A percentile compares a stretch with the other conserved stretches of the same genome.
phyloP scores from a whole-genome alignment of 176 grass and related monocot genomes.

The Rhynchospora breviuscula region DNA sequence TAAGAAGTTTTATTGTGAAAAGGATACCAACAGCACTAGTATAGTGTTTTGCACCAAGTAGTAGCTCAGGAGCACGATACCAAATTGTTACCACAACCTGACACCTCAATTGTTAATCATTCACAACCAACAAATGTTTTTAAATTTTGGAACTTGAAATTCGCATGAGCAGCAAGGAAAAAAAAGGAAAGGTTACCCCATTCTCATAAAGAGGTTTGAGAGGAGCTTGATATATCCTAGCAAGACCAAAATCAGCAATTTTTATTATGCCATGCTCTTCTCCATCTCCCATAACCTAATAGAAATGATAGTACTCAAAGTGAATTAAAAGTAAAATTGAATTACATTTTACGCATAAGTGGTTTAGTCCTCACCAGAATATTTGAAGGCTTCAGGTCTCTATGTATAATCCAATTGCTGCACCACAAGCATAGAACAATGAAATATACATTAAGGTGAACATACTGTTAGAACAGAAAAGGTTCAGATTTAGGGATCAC shows the following conservation, averaged over 20 bases:
- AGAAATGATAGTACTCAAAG: constrained; percentile 10
- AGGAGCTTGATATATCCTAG: constrained; percentile 99
- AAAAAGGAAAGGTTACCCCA: constrained; percentile 41
- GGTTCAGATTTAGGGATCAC: constrained; percentile 26
- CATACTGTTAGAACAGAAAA: not conserved
- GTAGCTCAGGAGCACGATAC: constrained; percentile 90
- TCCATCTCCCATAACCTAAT: constrained; percentile 95
- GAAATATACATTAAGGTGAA: not conserved
- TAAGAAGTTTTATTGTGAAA: not conserved
- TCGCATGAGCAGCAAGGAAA: not conserved
- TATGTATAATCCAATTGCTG: constrained; percentile 99
- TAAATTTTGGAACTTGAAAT: constrained; percentile 8
- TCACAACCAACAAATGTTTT: constrained; percentile 6
- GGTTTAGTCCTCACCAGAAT: constrained; percentile 59
- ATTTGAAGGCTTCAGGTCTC: constrained; percentile 97
- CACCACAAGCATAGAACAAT: constrained; percentile 16
- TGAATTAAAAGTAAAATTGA: constrained; percentile 1
- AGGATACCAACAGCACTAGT: constrained; percentile 98
- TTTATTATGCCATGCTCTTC: constrained; percentile 97
- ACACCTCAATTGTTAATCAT: constrained; percentile 22
- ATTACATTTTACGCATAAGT: constrained; percentile 19
- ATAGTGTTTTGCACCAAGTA: constrained; percentile 97
- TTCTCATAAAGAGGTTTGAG: constrained; percentile 95
- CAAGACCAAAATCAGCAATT: constrained; percentile 98
- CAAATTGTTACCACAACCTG: constrained; percentile 99